Base-by-base conservation (phyloP, 2,329 filamentous ascomycete genomes). In the Bipolaris sorokiniana region DNA sequence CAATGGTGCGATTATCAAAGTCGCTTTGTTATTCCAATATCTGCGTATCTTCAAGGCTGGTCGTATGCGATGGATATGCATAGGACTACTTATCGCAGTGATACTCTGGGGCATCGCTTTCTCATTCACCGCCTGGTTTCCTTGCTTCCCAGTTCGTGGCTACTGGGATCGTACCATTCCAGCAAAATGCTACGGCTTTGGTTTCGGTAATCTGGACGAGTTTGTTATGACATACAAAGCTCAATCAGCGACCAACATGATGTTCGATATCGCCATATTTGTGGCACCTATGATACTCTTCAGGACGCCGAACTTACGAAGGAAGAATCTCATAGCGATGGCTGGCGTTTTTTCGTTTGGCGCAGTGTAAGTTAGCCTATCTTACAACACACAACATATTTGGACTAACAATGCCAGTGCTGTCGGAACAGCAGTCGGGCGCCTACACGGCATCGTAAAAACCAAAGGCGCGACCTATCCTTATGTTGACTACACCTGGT, bases 21-120 rank as follows among this genome's bases (percentile, higher is more conserved):
- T 74, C 3, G 73, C 75, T 2, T 59, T 77, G 4, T 66, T 77
- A 0, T 36, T 73, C 13, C 75, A 77, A 54, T 77, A 76, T 46
- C 63, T 76, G 7, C 75, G 75, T 33, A 72, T 77, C 15, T 76
- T 76, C 67, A 70, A 69, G 46, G 65, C 67, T 2, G 70, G 69
- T 2, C 50, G 26, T 11, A 73, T 71, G 68, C 66, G 66, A 34
- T 70, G 65, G 64, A 51, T 68, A 5, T 74, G 72, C 38, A 45
- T 73, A 7, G 22, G 41, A 10, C 58, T 72, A 1, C 55, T 74
- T 5, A 58, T 48, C 3, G 10, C 72, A 5, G 64, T 74, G 20
- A 58, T 46, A 16, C 40, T 70, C 15, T 77, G 75, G 75, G 73
- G 73, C 2, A 22, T 70, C 2, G 63, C 63, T 1, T 76, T 70